These are phyloP conservation scores for Tolypocladium endophyticum DNA, from an alignment of 2,329 filamentous ascomycete genomes.

Conservation along the genomic window DNA sequence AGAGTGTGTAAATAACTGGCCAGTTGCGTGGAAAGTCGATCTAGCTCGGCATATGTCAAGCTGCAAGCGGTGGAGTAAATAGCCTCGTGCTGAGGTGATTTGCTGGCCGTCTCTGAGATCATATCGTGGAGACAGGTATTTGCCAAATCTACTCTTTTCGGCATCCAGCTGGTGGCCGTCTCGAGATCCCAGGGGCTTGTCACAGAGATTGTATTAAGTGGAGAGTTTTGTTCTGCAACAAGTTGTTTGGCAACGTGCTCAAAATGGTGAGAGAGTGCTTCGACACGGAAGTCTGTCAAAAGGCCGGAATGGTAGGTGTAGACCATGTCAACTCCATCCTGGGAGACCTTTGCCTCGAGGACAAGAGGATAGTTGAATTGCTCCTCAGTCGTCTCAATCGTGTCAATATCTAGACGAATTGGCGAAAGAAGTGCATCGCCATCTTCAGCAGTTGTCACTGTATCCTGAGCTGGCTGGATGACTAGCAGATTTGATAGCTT, in stretches of 20 bases:
- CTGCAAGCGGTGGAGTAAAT: constrained; percentile 31
- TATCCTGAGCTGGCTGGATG: constrained; percentile 4
- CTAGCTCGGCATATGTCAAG: constrained; percentile 28
- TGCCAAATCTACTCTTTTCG: not conserved
- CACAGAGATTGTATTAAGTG: not conserved
- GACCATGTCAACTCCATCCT: not conserved
- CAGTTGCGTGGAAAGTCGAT: constrained; percentile 23
- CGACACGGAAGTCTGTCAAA: not conserved
- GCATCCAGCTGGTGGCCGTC: not conserved
- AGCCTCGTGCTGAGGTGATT: constrained; percentile 21
- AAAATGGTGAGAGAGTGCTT: constrained; percentile 1
- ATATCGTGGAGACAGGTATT: constrained; percentile 28
- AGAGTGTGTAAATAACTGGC: constrained; percentile 19
- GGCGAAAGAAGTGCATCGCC: not conserved
- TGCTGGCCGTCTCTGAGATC: constrained; percentile 23
- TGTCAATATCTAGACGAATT: not conserved
- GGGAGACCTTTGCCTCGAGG: not conserved
- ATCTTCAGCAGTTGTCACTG: not conserved
- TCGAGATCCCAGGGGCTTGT: not conserved
- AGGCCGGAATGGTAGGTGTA: constrained; percentile 1
- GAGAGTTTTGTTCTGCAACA: not conserved
- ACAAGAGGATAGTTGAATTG: constrained; percentile 6
- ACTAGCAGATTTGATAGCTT: constrained; percentile 6
- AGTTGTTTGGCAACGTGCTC: constrained; percentile 1
- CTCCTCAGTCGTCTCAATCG: not conserved